These are phyloP conservation scores for Monosporascus sp. DNA, from an alignment of 2,329 filamentous ascomycete species.

Conservation along the genomic window DNA sequence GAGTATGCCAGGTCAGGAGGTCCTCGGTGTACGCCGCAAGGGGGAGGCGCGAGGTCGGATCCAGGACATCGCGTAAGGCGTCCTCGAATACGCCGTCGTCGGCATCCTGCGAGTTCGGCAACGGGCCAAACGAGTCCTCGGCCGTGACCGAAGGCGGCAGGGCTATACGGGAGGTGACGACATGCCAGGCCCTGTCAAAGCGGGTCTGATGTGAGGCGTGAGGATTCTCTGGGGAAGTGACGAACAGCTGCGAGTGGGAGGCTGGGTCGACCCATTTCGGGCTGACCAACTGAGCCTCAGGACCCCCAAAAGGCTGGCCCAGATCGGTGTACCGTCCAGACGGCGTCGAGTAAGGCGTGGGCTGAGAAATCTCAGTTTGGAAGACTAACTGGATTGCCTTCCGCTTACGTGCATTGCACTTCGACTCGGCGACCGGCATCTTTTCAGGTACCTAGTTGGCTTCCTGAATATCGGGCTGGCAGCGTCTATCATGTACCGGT, in stretches of 20 bases:
- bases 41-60: constrained; percentile 41
- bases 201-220: constrained; percentile 45
- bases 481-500: not conserved
- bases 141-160: constrained; percentile 50
- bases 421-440: constrained; percentile 32
- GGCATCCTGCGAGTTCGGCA: constrained; percentile 35
- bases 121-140: constrained; percentile 49
- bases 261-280: constrained; percentile 15
- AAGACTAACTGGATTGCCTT: constrained; percentile 53
- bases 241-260: constrained; percentile 10
- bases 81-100: constrained; percentile 42
- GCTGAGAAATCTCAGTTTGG: constrained; percentile 43
- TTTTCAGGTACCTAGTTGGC: constrained; percentile 5
- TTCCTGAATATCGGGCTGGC: not conserved
- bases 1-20: constrained; percentile 54
- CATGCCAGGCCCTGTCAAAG: constrained; percentile 59
- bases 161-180: constrained; percentile 52
- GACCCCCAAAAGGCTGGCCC: constrained; percentile 43
- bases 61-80: constrained; percentile 48
- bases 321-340: constrained; percentile 33
- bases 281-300: constrained; percentile 18
- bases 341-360: constrained; percentile 39
- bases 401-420: constrained; percentile 42
- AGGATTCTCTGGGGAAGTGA: constrained; percentile 17
- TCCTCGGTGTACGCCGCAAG: constrained; percentile 49